These are phyloP conservation scores for Pecoramyces ruminantium DNA, from an alignment of 192 early-diverging fungal species.

Conservation along the genomic window DNA sequence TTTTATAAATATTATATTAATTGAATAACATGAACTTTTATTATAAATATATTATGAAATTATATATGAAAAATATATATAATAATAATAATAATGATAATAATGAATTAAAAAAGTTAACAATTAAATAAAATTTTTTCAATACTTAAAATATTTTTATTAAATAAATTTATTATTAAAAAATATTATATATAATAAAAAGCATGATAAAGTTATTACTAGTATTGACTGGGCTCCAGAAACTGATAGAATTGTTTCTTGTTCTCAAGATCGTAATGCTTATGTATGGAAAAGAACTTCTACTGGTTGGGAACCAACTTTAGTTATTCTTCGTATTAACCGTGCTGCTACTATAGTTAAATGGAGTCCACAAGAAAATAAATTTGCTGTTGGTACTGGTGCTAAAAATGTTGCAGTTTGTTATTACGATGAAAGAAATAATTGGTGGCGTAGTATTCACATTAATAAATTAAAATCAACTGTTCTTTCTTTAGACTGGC, in stretches of 20 bases:
- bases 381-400: constrained; percentile 95
- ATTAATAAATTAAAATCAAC: constrained; percentile 85
- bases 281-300: constrained; percentile 83
- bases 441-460: constrained; percentile 95
- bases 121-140: too few relatives aligned
- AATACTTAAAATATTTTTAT: not conserved
- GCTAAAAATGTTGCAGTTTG: constrained; percentile 80
- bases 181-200: not conserved
- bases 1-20: too few relatives aligned
- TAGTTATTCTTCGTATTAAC: constrained; percentile 88
- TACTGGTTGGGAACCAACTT: constrained; percentile 65
- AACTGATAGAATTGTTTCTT: constrained; percentile 87
- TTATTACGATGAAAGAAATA: constrained; percentile 87
- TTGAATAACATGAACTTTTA: too few relatives aligned
- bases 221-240: constrained; percentile 88
- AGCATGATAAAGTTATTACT: constrained; percentile 92
- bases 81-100: too few relatives aligned
- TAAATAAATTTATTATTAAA: not conserved
- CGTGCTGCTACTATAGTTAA: constrained; percentile 83
- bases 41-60: too few relatives aligned
- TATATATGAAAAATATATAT: too few relatives aligned
- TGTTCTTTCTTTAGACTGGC: constrained; percentile 82
- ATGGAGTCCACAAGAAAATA: constrained; percentile 91
- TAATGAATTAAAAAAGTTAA: too few relatives aligned
- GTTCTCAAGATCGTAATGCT: constrained; percentile 96